A percentile compares a stretch with the other conserved stretches of the same genome.
phyloP scores from a whole-genome alignment of 169 alveolate genomes.

The Amoebophrya sp. region DNA sequence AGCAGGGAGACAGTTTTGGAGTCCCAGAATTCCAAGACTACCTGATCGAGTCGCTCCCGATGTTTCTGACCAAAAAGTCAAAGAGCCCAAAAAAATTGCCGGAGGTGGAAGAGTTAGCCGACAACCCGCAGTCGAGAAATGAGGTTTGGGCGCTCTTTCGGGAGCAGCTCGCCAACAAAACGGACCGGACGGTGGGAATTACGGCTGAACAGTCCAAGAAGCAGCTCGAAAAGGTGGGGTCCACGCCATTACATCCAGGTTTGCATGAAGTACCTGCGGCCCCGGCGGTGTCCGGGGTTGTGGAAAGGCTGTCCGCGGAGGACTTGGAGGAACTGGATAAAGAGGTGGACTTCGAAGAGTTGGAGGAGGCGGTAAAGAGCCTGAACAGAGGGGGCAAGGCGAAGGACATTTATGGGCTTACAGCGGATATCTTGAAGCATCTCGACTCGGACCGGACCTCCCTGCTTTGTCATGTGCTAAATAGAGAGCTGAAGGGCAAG shows the following conservation, averaged over 20 bases:
- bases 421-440: neutral
- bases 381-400: neutral
- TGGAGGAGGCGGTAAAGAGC: neutral
- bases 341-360: neutral
- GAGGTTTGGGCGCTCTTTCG: no score
- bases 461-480: neutral
- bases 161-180: no score
- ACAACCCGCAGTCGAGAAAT: no score
- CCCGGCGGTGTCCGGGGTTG: neutral
- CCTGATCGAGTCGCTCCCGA: no score
- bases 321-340: neutral
- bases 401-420: neutral
- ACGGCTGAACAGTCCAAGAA: neutral
- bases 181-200: neutral
- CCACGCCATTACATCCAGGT: neutral
- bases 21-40: no score
- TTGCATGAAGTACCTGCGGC: neutral
- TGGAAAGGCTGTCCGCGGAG: neutral
- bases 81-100: no score
- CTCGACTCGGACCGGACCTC: neutral
- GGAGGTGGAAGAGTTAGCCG: no score
- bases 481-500: neutral
- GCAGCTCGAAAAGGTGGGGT: neutral
- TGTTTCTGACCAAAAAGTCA: no score
- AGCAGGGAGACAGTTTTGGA: no score